phyloP scores from a whole-genome alignment of 2,329 filamentous ascomycete genomes.

The Aspergillus ruber region DNA sequence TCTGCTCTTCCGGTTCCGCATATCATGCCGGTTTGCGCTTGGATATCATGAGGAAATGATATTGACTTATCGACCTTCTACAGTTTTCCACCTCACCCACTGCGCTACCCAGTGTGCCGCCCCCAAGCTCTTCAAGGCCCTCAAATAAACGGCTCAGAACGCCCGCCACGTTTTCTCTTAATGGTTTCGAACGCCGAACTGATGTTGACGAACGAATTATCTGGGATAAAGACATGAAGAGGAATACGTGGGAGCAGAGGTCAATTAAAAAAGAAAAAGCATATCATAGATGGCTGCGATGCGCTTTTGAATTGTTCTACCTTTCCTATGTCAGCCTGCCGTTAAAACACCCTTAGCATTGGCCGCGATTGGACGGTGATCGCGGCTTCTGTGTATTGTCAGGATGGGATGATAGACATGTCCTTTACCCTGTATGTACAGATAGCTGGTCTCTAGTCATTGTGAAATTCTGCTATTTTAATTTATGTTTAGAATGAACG shows the following conservation, averaged over 20 bases:
- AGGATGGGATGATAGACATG: conserved; percentile 13
- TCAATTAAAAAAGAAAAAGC: not conserved
- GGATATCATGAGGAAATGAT: not conserved
- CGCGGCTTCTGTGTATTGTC: conserved; percentile 13
- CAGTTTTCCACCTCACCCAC: conserved; percentile 98
- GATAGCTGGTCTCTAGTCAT: conserved; percentile 35
- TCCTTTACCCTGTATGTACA: conserved; percentile 34
- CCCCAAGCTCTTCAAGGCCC: conserved; percentile 86
- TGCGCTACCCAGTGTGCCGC: conserved; percentile 90
- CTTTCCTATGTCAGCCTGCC: conserved; percentile 2
- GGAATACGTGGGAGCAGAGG: conserved; percentile 3
- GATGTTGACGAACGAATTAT: conserved; percentile 5
- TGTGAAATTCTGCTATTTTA: conserved; percentile 30
- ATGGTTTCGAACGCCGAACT: conserved; percentile 8
- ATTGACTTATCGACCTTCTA: conserved; percentile 8
- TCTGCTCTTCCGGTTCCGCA: not conserved
- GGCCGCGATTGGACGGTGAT: not conserved
- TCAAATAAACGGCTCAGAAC: conserved; percentile 62
- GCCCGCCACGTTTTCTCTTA: conserved; percentile 11
- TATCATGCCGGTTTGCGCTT: too few relatives aligned
- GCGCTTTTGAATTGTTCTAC: not conserved
- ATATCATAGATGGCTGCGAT: conserved; percentile 2
- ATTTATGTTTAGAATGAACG: conserved; percentile 27
- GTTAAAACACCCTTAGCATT: not conserved
- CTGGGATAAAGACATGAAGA: conserved; percentile 5